Evolutionary conservation across 257 asterid species (phyloP), one percentile per base, ranked within the genome.

Genomic region (Jacaranda copaia): DNA sequence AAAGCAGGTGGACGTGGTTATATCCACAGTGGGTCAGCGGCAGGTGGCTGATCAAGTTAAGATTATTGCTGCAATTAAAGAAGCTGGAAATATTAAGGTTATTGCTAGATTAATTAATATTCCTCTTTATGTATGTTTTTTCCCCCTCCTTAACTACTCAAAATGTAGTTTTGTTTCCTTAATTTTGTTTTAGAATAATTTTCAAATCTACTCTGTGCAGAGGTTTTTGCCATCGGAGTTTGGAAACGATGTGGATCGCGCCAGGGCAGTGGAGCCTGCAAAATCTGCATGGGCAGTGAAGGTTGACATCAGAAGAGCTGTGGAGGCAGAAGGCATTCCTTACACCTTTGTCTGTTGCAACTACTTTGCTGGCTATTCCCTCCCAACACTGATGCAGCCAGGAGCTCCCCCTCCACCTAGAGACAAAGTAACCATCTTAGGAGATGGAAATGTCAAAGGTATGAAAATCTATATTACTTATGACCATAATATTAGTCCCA

Each of bases 41-140:
- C 97, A 89, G 58, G 64, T 89, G 52, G 84, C 62, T 1, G 94
- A 89, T 78, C 97, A 91, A 64, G 46, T n/a, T 4, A 88, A 89
- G 83, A 82, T 91, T 70, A 84, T 91, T 83, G 86, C 83, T 69
- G 94, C 97, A 5, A 89, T 91, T 32, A 89, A 89, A 75, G 91
- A 91, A 67, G 93, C 94, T 40, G 94, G 94, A n/a, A 89, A 91
- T 76, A 66, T 91, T 25, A 89, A 91, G 96, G 96, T 91, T 35
- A 1, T n/a, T 51, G 20, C 13, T 8, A 10, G 1, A 48, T 13
- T 25, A 25, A 25, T 25, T 25, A 48, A 8, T 48, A 48, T 48
- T 8, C 8, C 7, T 9, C 15, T 48, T 48, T 13, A 6, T 48
- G 10, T 25, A 25, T 25, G 7, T 8, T 12, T 48, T 48, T 25